Base-by-base conservation (phyloP, 768 basidiomycete genomes). In the Hygrophorus russula region DNA sequence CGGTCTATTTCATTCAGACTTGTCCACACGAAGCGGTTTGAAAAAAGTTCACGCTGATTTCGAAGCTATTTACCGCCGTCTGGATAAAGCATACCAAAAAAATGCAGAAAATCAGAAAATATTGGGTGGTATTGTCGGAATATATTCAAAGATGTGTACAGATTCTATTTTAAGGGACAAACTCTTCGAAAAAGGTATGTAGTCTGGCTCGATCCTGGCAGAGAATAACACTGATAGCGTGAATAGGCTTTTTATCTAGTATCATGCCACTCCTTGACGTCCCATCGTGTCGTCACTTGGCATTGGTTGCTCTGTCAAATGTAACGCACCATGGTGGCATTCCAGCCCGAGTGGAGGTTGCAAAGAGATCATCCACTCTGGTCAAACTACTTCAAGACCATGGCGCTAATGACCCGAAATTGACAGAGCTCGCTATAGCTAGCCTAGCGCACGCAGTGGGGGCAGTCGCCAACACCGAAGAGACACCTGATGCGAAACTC, bases 31-130 rank as follows among this genome's bases (percentile, higher is more conserved):
- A 24, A 71, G 66, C 52, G 80, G 78, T 10, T 58, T 83, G 47
- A 82, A 78, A 57, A 78, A 74, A 51, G 64, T 80, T 4, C 76
- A 82, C 53, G 59, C 63, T 27, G 69, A 74, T 50, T 81, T 83
- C 51, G 68, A 70, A 34, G 59, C 59, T 2, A 67, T 80, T 29
- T 76, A 71, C 47, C 52, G 57, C 12, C 65, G 64, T 19, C 64
- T 81, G 18, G 71, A 79, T 36, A 59, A 60, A n/a, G 61, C 68
- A 1, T 81, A 73, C 49, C 53, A 65, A 1, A 60, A 57, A 11
- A 62, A 73, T 48, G 31, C 46, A 1, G 57, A 59, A 0, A 72
- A 74, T 53, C 66, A 71, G 29, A 68, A 66, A 45, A 59, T 81
- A 13, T 57, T 61, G 38, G 78, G 76, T 0, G 78, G 71, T 0